These are phyloP conservation scores for Colletotrichum sp. DNA, from an alignment of 2,329 filamentous ascomycete genomes.

Conservation along the genomic window DNA sequence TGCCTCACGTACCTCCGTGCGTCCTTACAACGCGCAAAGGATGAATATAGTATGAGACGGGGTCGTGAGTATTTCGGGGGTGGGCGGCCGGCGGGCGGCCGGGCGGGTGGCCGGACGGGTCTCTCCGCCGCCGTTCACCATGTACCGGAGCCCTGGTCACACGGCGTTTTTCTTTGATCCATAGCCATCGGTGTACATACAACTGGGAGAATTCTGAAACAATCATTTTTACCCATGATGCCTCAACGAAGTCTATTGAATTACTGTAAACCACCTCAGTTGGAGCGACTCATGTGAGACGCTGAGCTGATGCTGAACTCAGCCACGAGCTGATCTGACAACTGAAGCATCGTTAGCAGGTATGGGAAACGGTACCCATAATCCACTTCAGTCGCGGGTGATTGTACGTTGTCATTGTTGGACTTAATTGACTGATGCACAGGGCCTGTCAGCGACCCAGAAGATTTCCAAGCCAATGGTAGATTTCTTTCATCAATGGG, in stretches of 20 bases:
- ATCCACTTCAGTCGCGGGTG: background rate
- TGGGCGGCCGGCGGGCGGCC: background rate
- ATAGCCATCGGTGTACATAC: background rate
- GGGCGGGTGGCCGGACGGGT: background rate
- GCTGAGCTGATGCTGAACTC: background rate
- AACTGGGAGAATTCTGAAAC: background rate
- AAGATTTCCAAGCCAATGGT: background rate
- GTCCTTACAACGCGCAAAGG: background rate
- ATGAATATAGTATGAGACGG: background rate
- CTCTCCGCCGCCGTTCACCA: background rate
- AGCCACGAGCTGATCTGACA: background rate
- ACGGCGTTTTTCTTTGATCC: background rate
- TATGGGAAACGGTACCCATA: background rate
- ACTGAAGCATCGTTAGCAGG: background rate
- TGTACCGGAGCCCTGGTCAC: background rate
- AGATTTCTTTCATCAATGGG: background rate
- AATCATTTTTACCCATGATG: background rate
- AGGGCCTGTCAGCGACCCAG: background rate
- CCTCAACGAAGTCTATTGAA: background rate
- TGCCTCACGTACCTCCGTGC: background rate
- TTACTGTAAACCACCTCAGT: background rate
- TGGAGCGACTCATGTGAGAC: background rate
- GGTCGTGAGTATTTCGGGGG: background rate
- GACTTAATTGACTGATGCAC: no score
- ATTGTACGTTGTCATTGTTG: no score